Evolutionary conservation across 148 eudicot species (phyloP).

Genomic region (Spergularia bocconei): DNA sequence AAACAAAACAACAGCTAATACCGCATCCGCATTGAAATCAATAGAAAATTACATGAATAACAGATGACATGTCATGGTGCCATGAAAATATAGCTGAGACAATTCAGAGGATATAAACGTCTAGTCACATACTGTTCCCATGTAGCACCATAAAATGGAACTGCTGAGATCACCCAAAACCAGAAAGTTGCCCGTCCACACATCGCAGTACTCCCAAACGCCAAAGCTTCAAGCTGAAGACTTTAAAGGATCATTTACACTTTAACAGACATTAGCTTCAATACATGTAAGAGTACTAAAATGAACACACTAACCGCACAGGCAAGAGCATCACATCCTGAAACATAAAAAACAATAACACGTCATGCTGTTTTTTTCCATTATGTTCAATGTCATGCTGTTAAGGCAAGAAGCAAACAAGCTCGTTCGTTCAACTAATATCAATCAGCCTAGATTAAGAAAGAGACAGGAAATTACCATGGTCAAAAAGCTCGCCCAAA

Average conservation of each 20-base stretch:
- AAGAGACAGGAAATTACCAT: conserved; percentile 47
- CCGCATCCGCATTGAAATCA: too few relatives aligned
- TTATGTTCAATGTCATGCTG: background rate
- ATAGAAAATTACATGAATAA: too few relatives aligned
- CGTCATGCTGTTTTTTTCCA: conserved; percentile 8
- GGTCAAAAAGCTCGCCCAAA: conserved; percentile 96
- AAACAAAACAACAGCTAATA: background rate
- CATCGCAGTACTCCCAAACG: conserved; percentile 88
- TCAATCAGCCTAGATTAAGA: background rate
- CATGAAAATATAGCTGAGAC: background rate
- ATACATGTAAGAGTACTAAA: conserved; percentile 2
- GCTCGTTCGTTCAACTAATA: background rate
- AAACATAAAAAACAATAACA: conserved; percentile 25
- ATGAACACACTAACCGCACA: conserved; percentile 66
- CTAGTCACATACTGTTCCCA: conserved; percentile 81
- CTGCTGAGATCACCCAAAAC: conserved; percentile 85
- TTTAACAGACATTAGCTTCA: background rate
- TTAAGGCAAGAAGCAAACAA: background rate
- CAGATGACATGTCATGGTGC: background rate
- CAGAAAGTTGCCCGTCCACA: conserved; percentile 82
- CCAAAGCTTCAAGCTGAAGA: conserved; percentile 78
- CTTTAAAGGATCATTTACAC: background rate
- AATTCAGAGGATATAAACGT: conserved; percentile 15
- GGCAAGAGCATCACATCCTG: conserved; percentile 93
- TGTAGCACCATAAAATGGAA: conserved; percentile 90